Evolutionary conservation across 495 filamentous ascomycete species (phyloP).

Genomic region (Terfezia boudieri): DNA sequence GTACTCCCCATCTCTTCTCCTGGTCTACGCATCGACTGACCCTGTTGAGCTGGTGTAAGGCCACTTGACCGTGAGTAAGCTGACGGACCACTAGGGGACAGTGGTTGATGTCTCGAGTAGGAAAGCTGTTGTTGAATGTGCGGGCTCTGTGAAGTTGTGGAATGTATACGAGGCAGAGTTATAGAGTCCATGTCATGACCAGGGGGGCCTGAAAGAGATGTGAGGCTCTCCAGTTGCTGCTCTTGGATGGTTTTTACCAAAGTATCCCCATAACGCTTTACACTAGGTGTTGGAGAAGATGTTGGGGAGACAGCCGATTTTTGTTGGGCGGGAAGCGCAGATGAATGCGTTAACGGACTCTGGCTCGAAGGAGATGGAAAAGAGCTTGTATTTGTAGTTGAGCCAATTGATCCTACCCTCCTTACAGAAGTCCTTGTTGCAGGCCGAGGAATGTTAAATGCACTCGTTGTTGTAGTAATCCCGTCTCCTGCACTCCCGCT

Average conservation of each 20-base stretch:
- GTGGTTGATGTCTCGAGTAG: constrained; percentile 15
- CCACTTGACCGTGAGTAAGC: constrained; percentile 5
- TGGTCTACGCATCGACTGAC: constrained; percentile 6
- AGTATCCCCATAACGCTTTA: constrained; percentile 14
- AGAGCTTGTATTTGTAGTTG: constrained; percentile 6
- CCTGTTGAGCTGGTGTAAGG: background rate
- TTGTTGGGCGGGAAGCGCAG: constrained; percentile 4
- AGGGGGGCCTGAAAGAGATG: background rate
- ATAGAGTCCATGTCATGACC: constrained; percentile 6
- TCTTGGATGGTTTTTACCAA: constrained; percentile 9
- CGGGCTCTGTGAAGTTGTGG: constrained; percentile 10
- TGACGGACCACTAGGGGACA: constrained; percentile 3
- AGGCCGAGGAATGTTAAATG: background rate
- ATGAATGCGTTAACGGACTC: constrained; percentile 7
- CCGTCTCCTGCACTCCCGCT: background rate
- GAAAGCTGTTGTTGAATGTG: constrained; percentile 19
- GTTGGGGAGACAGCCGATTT: constrained; percentile 5
- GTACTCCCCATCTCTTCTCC: constrained; percentile 3
- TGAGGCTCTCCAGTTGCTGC: constrained; percentile 14
- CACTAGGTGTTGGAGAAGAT: constrained; percentile 8
- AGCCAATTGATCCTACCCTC: constrained; percentile 2
- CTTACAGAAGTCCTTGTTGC: background rate
- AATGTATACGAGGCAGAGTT: constrained; percentile 17
- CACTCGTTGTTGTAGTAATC: background rate
- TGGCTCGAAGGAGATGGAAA: constrained; percentile 17